Percentiles rank a stretch among this genome's conserved stretches.
These are phyloP conservation scores for Cystobasidium tubakii DNA, from an alignment of 768 basidiomycete species.

Conservation along the genomic window DNA sequence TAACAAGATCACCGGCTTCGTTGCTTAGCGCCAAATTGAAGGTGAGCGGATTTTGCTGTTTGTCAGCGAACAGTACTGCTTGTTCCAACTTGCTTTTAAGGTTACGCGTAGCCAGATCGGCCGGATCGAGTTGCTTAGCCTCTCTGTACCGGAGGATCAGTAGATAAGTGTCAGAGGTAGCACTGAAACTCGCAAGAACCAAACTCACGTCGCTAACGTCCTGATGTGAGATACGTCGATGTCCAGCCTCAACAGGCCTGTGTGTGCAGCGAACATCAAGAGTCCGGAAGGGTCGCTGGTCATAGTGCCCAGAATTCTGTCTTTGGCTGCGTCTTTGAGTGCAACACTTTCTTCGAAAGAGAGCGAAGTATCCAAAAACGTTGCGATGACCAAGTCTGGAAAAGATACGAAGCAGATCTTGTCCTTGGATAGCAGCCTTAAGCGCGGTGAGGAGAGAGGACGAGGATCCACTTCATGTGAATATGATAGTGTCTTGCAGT, in stretches of 20 bases:
- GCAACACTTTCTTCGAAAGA: slow-evolving; percentile 50
- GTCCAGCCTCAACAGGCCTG: slow-evolving; percentile 27
- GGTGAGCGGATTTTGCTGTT: slow-evolving; percentile 50
- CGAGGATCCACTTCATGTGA: slow-evolving; percentile 46
- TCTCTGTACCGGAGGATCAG: slow-evolving; percentile 39
- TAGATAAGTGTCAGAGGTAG: slow-evolving; percentile 43
- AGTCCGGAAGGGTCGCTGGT: background rate
- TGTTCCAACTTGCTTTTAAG: slow-evolving; percentile 51
- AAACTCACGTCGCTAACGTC: background rate
- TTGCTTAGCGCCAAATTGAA: slow-evolving; percentile 45
- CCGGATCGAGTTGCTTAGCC: slow-evolving; percentile 7
- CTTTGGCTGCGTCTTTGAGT: slow-evolving; percentile 48
- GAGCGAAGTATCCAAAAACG: background rate
- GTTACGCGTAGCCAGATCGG: slow-evolving; percentile 45
- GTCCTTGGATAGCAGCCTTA: slow-evolving; percentile 45
- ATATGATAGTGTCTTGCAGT: background rate
- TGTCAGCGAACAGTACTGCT: slow-evolving; percentile 51
- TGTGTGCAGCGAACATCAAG: slow-evolving; percentile 24
- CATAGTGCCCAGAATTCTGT: slow-evolving; percentile 49
- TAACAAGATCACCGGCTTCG: slow-evolving; percentile 48
- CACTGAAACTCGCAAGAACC: background rate
- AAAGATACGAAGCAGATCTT: slow-evolving; percentile 47
- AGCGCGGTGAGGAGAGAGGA: slow-evolving; percentile 48
- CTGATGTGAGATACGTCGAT: background rate
- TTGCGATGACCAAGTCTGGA: slow-evolving; percentile 47